Evolutionary conservation across 768 basidiomycete species (phyloP).

Genomic region (Termitomyces sp.): DNA sequence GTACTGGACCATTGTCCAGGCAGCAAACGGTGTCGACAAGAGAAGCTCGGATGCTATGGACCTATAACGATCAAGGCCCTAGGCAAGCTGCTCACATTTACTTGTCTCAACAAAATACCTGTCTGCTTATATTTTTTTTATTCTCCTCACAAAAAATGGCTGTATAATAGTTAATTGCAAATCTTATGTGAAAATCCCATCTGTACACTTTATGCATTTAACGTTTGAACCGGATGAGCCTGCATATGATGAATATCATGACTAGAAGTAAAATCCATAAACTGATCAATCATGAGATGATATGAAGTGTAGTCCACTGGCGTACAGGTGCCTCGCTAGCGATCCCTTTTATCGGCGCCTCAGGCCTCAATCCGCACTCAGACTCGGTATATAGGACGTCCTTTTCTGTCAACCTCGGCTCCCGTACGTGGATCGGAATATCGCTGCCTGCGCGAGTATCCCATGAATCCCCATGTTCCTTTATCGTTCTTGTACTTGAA

Average conservation of each 20-base stretch:
- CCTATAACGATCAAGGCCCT: too few relatives aligned
- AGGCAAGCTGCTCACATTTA: too few relatives aligned
- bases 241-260: too few relatives aligned
- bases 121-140: neutral
- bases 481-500: constrained; percentile 38
- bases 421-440: constrained; percentile 47
- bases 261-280: neutral
- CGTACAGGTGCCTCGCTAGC: neutral
- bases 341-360: neutral
- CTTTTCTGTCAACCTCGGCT: constrained; percentile 49
- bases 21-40: constrained; percentile 16
- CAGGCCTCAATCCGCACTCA: constrained; percentile 18
- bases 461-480: constrained; percentile 52
- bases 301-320: neutral
- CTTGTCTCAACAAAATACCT: too few relatives aligned
- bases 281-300: neutral
- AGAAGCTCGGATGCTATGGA: constrained; percentile 8
- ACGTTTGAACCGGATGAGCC: too few relatives aligned
- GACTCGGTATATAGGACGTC: constrained; percentile 47
- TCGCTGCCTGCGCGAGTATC: constrained; percentile 41
- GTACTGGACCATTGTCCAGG: constrained; percentile 38
- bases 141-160: neutral
- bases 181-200: neutral
- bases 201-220: neutral
- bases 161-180: neutral